Evolutionary conservation across 805 yeast genomes (phyloP).

Genomic region (Cyberlindnera galapagoensis): DNA sequence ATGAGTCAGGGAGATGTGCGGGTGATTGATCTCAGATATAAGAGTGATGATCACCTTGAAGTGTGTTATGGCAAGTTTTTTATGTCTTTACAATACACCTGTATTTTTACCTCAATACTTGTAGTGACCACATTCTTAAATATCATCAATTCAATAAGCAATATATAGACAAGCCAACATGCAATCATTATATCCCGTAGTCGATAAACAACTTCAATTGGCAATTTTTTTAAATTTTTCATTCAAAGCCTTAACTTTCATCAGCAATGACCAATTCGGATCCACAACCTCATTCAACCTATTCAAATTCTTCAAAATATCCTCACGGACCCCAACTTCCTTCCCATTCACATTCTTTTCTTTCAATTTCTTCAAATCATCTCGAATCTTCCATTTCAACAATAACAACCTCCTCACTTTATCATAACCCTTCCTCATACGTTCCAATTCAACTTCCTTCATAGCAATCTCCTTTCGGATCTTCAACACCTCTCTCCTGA

Average conservation of each 20-base stretch:
- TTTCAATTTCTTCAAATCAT: constrained; percentile 9
- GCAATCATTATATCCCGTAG: no score
- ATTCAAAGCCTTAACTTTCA: constrained; percentile 12
- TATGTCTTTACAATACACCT: no score
- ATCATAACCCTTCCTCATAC: constrained; percentile 19
- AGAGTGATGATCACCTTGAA: no score
- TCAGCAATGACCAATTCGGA: constrained; percentile 19
- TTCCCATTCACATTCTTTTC: constrained; percentile 1
- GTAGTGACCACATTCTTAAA: no score
- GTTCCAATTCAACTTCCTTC: constrained; percentile 22
- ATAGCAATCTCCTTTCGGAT: constrained; percentile 23
- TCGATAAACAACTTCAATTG: no score
- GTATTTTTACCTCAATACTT: no score
- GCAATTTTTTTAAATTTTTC: constrained; percentile 5
- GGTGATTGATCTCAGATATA: no score
- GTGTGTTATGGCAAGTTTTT: no score
- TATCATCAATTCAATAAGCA: no score
- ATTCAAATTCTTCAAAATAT: constrained; percentile 21
- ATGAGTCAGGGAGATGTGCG: no score
- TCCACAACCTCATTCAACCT: constrained; percentile 24
- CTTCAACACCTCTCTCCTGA: constrained; percentile 25
- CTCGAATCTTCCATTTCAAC: constrained; percentile 14
- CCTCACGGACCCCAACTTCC: constrained; percentile 1
- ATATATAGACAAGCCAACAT: no score
- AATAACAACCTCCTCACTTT: constrained; percentile 14